These are phyloP conservation scores for Eucalyptus sideroxylon DNA, from an alignment of 345 rosid species.

Conservation along the genomic window DNA sequence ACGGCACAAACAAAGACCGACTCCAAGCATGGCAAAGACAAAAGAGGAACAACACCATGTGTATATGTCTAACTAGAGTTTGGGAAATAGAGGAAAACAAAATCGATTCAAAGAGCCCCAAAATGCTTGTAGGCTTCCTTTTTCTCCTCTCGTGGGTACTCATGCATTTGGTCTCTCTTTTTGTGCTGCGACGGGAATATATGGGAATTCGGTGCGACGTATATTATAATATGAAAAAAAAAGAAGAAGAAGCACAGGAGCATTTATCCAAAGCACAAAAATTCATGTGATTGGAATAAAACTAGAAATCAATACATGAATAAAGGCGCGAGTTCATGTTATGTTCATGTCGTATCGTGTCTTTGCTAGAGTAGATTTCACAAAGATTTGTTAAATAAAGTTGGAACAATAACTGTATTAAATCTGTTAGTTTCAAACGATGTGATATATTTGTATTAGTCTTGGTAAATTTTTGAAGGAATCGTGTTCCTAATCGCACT, in stretches of 20 bases:
- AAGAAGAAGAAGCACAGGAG: background rate
- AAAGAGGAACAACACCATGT: background rate
- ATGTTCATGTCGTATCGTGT: accelerated
- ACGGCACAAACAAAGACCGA: background rate
- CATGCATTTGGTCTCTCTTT: background rate
- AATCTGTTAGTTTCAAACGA: background rate
- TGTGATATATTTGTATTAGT: background rate
- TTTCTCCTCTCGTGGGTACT: background rate
- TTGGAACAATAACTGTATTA: background rate
- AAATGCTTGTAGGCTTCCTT: background rate
- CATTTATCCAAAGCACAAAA: background rate
- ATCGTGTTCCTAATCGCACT: background rate
- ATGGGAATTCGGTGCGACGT: background rate
- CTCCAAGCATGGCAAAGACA: background rate
- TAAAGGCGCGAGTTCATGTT: background rate
- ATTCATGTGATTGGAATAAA: background rate
- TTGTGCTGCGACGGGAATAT: background rate
- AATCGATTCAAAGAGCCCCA: background rate
- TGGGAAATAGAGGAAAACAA: background rate
- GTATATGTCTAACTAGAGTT: background rate
- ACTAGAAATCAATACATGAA: background rate
- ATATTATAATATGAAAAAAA: background rate
- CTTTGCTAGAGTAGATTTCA: background rate
- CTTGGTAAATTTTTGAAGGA: background rate
- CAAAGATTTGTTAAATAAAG: background rate